Evolutionary conservation across 2,329 filamentous ascomycete species (phyloP).

Genomic region (Parastagonospora avenae): DNA sequence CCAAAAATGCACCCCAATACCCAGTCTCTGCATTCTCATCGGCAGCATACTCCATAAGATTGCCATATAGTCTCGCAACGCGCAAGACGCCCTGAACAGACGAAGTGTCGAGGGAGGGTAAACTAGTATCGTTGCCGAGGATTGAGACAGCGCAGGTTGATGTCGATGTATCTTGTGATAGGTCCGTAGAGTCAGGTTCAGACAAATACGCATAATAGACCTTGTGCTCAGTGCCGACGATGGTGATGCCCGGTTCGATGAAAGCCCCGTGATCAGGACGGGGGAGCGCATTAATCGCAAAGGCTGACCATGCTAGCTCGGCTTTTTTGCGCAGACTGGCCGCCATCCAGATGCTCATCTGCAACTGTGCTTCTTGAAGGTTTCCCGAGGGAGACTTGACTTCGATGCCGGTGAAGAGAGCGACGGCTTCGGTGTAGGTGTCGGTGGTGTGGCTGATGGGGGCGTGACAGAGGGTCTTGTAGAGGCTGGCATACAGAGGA

Average conservation of each 20-base stretch:
- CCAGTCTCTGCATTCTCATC: constrained; percentile 16
- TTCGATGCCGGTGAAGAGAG: constrained; percentile 23
- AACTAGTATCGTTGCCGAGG: constrained; percentile 21
- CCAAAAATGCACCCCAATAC: constrained; percentile 22
- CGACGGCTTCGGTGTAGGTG: constrained; percentile 18
- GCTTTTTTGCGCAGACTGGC: constrained; percentile 24
- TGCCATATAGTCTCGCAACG: constrained; percentile 22
- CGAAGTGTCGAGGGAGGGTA: too few species aligned
- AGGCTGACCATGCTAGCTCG: constrained; percentile 14
- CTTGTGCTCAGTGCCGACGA: constrained; percentile 21
- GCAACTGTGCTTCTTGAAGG: constrained; percentile 15
- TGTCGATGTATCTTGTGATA: too few species aligned
- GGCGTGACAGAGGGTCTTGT: constrained; percentile 14
- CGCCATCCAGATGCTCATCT: constrained; percentile 25
- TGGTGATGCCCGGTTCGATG: constrained; percentile 20
- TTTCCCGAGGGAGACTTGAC: constrained; percentile 18
- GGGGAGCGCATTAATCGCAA: too few species aligned
- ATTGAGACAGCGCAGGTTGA: constrained; percentile 16
- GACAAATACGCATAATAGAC: constrained; percentile 25
- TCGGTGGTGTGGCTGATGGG: constrained; percentile 14
- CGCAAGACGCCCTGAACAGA: constrained; percentile 24
- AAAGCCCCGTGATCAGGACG: constrained; percentile 11
- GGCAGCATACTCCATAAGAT: constrained; percentile 21
- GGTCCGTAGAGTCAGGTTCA: too few species aligned
- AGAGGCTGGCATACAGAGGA: constrained; percentile 16